phyloP scores from a whole-genome alignment of 148 eudicot species.

The Arbutus unedo region DNA sequence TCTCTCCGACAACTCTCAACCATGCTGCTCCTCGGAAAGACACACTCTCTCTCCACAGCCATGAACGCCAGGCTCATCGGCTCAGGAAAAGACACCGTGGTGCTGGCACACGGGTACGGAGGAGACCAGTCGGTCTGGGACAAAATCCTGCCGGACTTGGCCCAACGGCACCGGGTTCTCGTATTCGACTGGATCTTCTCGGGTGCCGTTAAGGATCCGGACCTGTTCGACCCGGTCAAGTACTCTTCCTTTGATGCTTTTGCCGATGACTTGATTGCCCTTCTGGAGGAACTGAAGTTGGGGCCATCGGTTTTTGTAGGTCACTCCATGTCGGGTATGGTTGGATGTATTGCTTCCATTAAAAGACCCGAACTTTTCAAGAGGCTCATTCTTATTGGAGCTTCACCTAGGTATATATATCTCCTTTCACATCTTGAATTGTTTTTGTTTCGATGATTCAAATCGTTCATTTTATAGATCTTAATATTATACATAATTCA shows the following conservation, averaged over 20 bases:
- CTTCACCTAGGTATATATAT: conserved; percentile 65
- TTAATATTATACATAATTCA: too few relatives aligned
- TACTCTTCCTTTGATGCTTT: conserved; percentile 56
- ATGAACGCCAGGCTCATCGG: conserved; percentile 69
- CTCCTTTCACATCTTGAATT: too few relatives aligned
- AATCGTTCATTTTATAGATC: too few relatives aligned
- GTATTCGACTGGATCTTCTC: conserved; percentile 78
- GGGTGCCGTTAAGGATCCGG: conserved; percentile 32
- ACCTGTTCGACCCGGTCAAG: conserved; percentile 41
- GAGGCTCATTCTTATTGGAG: conserved; percentile 65
- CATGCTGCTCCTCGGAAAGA: conserved; percentile 51
- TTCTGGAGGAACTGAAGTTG: conserved; percentile 67
- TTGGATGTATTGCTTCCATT: conserved; percentile 84
- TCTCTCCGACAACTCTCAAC: conserved; percentile 1
- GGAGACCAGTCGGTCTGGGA: conserved; percentile 83
- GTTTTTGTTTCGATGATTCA: too few relatives aligned
- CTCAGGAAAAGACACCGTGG: conserved; percentile 46
- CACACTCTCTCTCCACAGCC: conserved; percentile 39
- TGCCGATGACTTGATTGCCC: conserved; percentile 63
- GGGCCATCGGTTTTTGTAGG: conserved; percentile 56
- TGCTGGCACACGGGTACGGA: conserved; percentile 82
- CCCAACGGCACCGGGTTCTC: conserved; percentile 41
- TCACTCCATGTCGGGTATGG: conserved; percentile 85
- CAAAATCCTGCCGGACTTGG: conserved; percentile 46
- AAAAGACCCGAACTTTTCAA: conserved; percentile 73